A percentile compares a stretch with the other conserved stretches of the same genome.
Evolutionary conservation across 495 filamentous ascomycete genomes (phyloP).

Genomic region (Xylaria telfairii): DNA sequence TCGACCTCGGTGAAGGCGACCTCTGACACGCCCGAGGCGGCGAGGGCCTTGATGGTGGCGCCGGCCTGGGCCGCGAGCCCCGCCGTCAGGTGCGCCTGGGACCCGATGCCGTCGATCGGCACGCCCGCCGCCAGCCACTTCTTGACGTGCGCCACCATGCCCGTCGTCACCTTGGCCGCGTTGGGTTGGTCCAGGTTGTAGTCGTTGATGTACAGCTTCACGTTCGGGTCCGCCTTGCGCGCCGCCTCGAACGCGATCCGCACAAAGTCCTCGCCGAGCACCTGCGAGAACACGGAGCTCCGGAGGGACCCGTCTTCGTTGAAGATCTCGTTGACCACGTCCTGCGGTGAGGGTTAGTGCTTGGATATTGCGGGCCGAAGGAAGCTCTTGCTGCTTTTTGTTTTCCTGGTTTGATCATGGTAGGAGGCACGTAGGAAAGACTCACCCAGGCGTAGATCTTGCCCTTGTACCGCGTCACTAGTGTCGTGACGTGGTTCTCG

Average conservation of each 20-base stretch:
- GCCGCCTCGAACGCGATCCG: constrained; percentile 68
- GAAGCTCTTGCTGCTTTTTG: no score
- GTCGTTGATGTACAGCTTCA: constrained; percentile 73
- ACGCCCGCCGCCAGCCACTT: constrained; percentile 69
- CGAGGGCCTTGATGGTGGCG: constrained; percentile 63
- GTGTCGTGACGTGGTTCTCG: constrained; percentile 63
- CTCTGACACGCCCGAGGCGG: constrained; percentile 60
- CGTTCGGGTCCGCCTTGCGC: constrained; percentile 60
- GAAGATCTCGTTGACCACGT: constrained; percentile 73
- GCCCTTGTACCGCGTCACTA: constrained; percentile 65
- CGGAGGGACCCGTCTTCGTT: constrained; percentile 66
- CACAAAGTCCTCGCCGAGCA: constrained; percentile 64
- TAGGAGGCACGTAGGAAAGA: neutral
- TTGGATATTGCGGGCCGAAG: no score
- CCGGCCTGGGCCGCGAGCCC: constrained; percentile 51
- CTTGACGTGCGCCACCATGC: constrained; percentile 68
- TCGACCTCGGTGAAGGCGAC: constrained; percentile 71
- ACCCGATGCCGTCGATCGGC: constrained; percentile 77
- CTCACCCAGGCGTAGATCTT: constrained; percentile 65
- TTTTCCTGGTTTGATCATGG: no score
- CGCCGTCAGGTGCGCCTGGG: constrained; percentile 66
- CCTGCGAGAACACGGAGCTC: constrained; percentile 61
- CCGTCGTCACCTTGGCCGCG: constrained; percentile 59
- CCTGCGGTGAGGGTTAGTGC: constrained; percentile 42
- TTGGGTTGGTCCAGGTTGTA: constrained; percentile 63